Evolutionary conservation across 768 basidiomycete species (phyloP).

Genomic region (Naganishia friedmannii): DNA sequence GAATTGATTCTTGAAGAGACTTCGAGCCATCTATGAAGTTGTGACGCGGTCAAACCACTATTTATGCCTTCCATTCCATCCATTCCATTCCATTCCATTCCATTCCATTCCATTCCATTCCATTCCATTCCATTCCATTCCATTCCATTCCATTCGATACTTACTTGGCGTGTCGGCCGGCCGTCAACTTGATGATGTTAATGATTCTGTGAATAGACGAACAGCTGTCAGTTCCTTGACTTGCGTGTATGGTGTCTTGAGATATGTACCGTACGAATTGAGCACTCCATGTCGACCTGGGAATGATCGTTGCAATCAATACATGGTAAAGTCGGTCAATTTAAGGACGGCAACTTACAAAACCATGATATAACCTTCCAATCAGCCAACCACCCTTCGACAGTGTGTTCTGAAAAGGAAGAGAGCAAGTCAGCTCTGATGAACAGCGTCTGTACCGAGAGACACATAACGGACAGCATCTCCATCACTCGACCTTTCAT

Average conservation of each 20-base stretch:
- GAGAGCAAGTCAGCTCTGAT: neutral
- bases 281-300: conserved; percentile 29
- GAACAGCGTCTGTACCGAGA: neutral
- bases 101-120: too few relatives aligned
- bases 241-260: too few relatives aligned
- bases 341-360: neutral
- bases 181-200: conserved; percentile 34
- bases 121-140: too few relatives aligned
- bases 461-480: too few relatives aligned
- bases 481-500: too few relatives aligned
- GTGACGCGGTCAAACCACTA: neutral
- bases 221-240: neutral
- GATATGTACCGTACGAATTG: conserved; percentile 24
- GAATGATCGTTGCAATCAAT: neutral
- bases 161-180: conserved; percentile 31
- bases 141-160: neutral
- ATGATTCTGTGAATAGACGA: conserved; percentile 17
- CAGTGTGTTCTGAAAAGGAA: conserved; percentile 31
- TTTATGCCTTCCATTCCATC: neutral
- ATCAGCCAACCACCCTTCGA: conserved; percentile 32
- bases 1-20: conserved; percentile 27
- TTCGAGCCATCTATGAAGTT: conserved; percentile 28
- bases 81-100: too few relatives aligned
- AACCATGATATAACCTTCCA: conserved; percentile 30
- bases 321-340: neutral